These are phyloP conservation scores for Aspergillus carbonarius DNA, from an alignment of 2,329 filamentous ascomycete genomes.

Conservation along the genomic window DNA sequence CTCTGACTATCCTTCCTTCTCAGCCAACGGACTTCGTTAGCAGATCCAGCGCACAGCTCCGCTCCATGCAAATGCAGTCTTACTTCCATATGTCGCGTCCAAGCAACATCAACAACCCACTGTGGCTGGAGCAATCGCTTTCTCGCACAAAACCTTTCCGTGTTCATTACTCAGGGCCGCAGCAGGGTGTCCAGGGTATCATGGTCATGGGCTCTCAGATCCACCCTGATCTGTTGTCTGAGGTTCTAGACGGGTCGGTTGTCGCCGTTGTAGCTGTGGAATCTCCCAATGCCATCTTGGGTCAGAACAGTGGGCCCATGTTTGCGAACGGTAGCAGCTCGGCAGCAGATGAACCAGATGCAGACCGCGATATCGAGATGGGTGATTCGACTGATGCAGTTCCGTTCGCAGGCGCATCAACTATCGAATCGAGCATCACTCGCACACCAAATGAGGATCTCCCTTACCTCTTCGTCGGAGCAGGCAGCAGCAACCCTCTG, in stretches of 20 bases:
- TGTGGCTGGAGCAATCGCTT: constrained; percentile 51
- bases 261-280: constrained; percentile 55
- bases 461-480: constrained; percentile 51
- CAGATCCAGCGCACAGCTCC: constrained; percentile 52
- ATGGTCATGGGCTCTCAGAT: constrained; percentile 53
- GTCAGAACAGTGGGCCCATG: constrained; percentile 4
- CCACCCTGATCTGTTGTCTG: constrained; percentile 47
- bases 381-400: background rate
- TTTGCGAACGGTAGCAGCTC: background rate
- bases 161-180: constrained; percentile 49
- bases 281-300: constrained; percentile 34
- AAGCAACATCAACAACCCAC: constrained; percentile 26
- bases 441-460: constrained; percentile 46
- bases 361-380: constrained; percentile 17
- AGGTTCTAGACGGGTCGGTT: constrained; percentile 54
- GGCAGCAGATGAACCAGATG: background rate
- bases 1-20: constrained; percentile 49
- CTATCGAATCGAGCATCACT: constrained; percentile 29
- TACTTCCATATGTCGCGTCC: constrained; percentile 55
- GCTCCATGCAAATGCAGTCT: constrained; percentile 60
- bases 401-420: background rate
- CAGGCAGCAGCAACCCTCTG: constrained; percentile 43
- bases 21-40: constrained; percentile 45
- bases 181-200: constrained; percentile 50
- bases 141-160: constrained; percentile 48